Evolutionary conservation across 768 basidiomycete genomes (phyloP), one percentile per base, ranked within the genome.

Genomic region (Pleurotus giganteus): DNA sequence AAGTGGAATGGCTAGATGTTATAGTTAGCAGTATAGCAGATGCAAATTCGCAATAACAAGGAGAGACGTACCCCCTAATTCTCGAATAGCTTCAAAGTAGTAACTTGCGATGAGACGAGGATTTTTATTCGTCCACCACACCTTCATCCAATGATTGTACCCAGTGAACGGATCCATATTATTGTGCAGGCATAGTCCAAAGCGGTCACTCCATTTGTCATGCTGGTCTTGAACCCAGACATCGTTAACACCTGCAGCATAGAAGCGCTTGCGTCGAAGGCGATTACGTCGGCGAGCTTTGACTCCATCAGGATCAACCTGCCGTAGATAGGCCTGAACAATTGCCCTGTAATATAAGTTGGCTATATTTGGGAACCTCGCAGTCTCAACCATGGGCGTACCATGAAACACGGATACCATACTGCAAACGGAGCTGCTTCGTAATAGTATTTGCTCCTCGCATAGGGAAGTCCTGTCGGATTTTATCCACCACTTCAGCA

Each of bases 51-150:
- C 23, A n/a, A 19, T 17, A 0, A 24, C 19, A n/a, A 21, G 13
- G 44, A 13, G 19, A 47, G 19, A 58, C 58, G 26, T 47, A 64
- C 63, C 56, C 4, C 62, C 63, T 15, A 53, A 12, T 19, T 56
- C 29, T 0, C 65, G 60, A 1, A 61, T 58, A 0, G 63, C 51
- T 0, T 73, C 67, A 9, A 77, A 23, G 53, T 73, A 78, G 53
- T 72, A 78, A 0, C 56, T 56, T 0, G 55, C 43, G 12, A 79
- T 67, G 1, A 76, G 57, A 2, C 62, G 58, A 3, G 72, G 66
- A 58, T 75, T 73, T 1, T 56, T 39, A 50, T 79, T 79, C 0
- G 67, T 73, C 67, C 73, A 69, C 72, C 71, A 75, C 5, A 71
- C 58, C 24, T 64, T 61, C 8, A 71, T 32, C 71, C 68, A 74